Base-by-base conservation (phyloP, 768 basidiomycete species). In the Imleria badia region DNA sequence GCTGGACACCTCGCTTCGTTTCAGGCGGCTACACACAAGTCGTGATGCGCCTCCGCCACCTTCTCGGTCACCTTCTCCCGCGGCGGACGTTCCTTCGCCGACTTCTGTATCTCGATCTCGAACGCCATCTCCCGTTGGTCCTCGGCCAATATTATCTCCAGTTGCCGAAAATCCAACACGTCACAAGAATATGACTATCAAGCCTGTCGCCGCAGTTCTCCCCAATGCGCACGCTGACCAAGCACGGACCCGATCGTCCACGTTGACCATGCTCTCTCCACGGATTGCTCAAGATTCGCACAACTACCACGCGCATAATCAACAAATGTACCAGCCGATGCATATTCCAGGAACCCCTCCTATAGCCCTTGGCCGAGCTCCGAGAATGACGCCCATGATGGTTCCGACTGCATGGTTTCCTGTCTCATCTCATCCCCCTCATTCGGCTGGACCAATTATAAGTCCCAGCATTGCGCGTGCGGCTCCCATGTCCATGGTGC, bases 41-140 rank as follows among this genome's bases (percentile, higher is more conserved):
- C n/a, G n/a, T n/a, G n/a, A n/a, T n/a, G n/a, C n/a, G n/a, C n/a
- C n/a, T n/a, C n/a, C n/a, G n/a, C n/a, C n/a, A n/a, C n/a, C n/a
- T n/a, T n/a, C n/a, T n/a, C n/a, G n/a, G n/a, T n/a, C 72, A 6
- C 58, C 47, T 31, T 42, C 46, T 36, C 23, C 52, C 40, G 12
- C 51, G 33, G 49, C 49, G 22, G 46, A 59, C 7, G 22, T 53
- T 43, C 48, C 60, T n/a, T 64, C 65, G 22, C 47, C 60, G 41
- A 51, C 49, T 42, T 60, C 66, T 1, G 31, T 65, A 31, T 73
- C 74, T 55, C 74, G 76, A 41, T 72, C 76, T 45, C 73, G 77
- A 40, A 74, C 79, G 5, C 69, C 76, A 7, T 80, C 80, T 20
- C 81, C 81, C n/a, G 70, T 73, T 20, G 82, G 81, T 15, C 54